Conservation (phyloP, 805 yeast species). For the Scheffersomyces amazonensis region DNA sequence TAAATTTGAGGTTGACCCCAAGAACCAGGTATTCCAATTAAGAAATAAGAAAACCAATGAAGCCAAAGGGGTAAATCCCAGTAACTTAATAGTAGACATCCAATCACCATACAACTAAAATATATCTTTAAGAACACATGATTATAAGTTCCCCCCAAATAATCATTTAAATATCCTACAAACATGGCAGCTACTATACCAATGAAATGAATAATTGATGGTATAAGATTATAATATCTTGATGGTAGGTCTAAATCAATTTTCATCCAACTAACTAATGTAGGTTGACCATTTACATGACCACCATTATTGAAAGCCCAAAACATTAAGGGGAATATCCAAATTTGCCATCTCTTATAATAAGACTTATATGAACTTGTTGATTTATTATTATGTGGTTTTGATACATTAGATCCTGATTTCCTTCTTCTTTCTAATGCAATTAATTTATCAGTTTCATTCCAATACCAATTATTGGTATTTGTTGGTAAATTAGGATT, state of each 20-base stretch:
- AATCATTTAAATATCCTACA: conserved; percentile 25
- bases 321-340: conserved; percentile 38
- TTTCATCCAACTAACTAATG: conserved; percentile 36
- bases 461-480: conserved; percentile 28
- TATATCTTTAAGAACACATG: conserved; percentile 31
- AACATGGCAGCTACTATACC: conserved; percentile 21
- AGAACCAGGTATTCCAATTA: conserved; percentile 44
- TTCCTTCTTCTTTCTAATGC: conserved; percentile 45
- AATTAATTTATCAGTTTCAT: conserved; percentile 31
- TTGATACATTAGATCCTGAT: conserved; percentile 34
- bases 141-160: conserved; percentile 28
- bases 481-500: conserved; percentile 31
- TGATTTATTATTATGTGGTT: conserved; percentile 12
- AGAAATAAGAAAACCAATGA: conserved; percentile 49
- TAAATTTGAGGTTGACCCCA: conserved; percentile 57
- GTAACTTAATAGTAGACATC: conserved; percentile 40
- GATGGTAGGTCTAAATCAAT: conserved; percentile 20
- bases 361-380: conserved; percentile 34
- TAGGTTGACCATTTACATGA: conserved; percentile 29
- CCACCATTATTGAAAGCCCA: conserved; percentile 32
- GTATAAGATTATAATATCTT: conserved; percentile 25
- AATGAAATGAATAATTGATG: conserved; percentile 22
- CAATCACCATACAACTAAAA: conserved; percentile 37
- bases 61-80: conserved; percentile 49
- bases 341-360: conserved; percentile 44